Conservation (phyloP, 768 basidiomycete genomes). For the Amanita thiersii region DNA sequence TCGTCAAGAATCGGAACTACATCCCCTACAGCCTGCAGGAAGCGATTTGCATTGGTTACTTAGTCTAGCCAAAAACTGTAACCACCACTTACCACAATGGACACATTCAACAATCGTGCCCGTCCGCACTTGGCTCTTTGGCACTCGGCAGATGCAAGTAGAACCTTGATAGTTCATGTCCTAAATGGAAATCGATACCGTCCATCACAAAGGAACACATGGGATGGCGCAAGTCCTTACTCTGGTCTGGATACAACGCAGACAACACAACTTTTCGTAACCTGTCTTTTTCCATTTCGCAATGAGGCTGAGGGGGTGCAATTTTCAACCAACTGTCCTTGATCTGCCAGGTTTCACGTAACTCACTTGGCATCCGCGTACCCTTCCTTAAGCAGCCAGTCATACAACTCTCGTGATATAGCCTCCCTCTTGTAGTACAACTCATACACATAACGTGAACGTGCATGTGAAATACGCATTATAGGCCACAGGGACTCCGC, state of each 20-base stretch:
- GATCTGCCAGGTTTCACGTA: slow-evolving; percentile 3
- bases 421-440: slow-evolving; percentile 98
- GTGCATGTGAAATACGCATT: slow-evolving; percentile 95
- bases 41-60: slow-evolving; percentile 1
- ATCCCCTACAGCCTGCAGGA: slow-evolving; percentile 73
- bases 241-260: slow-evolving; percentile 93
- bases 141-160: slow-evolving; percentile 96
- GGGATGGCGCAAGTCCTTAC: slow-evolving; percentile 31
- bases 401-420: slow-evolving; percentile 86
- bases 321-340: not conserved
- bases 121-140: slow-evolving; percentile 83
- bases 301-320: slow-evolving; percentile 55
- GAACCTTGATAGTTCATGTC: slow-evolving; percentile 99
- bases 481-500: slow-evolving; percentile 94
- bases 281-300: slow-evolving; percentile 99
- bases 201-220: slow-evolving; percentile 2
- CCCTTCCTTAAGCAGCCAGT: slow-evolving; percentile 95
- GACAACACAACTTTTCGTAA: slow-evolving; percentile 96
- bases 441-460: slow-evolving; percentile 96
- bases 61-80: not conserved
- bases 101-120: slow-evolving; percentile 95
- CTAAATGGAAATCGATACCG: too few species aligned
- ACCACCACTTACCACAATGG: slow-evolving; percentile 74
- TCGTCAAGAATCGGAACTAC: slow-evolving; percentile 74
- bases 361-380: slow-evolving; percentile 95